Base-by-base conservation (phyloP, 257 asterid species). In the Penstemon eatonii region DNA sequence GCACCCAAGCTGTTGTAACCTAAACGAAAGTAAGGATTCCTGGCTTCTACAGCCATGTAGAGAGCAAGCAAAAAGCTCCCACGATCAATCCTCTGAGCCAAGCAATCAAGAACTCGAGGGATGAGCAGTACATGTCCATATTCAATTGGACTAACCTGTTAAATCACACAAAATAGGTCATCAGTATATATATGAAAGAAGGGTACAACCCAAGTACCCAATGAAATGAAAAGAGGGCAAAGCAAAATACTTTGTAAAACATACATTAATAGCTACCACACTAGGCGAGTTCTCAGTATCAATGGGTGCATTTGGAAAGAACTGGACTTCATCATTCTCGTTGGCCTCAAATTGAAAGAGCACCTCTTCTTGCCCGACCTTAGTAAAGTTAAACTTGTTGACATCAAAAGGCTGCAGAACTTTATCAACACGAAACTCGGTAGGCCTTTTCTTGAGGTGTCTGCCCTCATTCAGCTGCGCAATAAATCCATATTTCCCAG, bases 1-100 rank as follows among this genome's bases (percentile, higher is more conserved):
- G 99, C 99, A 52, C 99, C 99, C 86, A 93, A 75, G 84, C 99
- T 93, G 75, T 90, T 90, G 84, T 93, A 93, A 44, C 99, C 99
- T 86, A 93, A 63, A 3, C 99, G 92, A 78, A 88, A 93, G 80
- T 85, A 88, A 19, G 97, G 97, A 68, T 79, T 83, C 40, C 86
- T 87, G 1, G 97, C 91, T 82, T 93, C 96, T 1, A 74, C 87
- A 74, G 96, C 97, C 96, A 93, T 82, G 84, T 84, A 15, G 6
- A 93, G 86, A 44, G 97, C 99, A 39, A 90, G 94, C 75, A 84
- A 79, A 81, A 93, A 87, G 92, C 95, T 90, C 60, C 84, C 83
- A 0, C 77, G 78, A 56, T 93, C 99, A 18, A 93, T 87, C 80
- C 86, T 82, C 76, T 93, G 97, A 37, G 97, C 96, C 79, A 90